These are phyloP conservation scores for Heterobasidion occidentale DNA, from an alignment of 1,284 basidiomycete species.

Conservation along the genomic window DNA sequence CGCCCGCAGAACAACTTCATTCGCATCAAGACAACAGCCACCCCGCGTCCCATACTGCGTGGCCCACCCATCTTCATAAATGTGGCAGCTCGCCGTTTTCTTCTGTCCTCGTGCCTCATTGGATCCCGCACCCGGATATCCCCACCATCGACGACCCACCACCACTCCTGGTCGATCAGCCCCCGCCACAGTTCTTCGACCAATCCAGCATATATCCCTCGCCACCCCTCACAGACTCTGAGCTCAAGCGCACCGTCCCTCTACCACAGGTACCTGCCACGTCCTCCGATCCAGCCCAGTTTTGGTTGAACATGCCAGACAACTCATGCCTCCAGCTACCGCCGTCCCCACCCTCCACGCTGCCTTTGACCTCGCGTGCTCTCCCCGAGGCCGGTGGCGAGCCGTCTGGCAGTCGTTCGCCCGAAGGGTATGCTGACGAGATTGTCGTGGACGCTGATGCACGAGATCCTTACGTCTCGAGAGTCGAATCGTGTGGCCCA, in stretches of 20 bases:
- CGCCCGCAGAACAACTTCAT: background rate
- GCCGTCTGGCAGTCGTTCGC: background rate
- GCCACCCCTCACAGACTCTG: conserved; percentile 27
- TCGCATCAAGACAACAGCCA: conserved; percentile 4
- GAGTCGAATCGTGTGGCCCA: background rate
- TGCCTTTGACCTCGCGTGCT: conserved; percentile 25
- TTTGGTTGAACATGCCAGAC: conserved; percentile 21
- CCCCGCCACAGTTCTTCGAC: background rate
- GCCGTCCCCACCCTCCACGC: conserved; percentile 35
- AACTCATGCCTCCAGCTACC: conserved; percentile 19
- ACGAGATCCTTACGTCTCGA: background rate
- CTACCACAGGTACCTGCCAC: conserved; percentile 17
- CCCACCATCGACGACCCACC: background rate
- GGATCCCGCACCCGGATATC: background rate
- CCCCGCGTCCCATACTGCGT: background rate
- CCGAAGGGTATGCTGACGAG: background rate
- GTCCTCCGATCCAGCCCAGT: conserved; percentile 8
- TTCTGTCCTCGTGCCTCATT: background rate
- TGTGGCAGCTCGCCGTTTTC: background rate
- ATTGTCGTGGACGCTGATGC: background rate
- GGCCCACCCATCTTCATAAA: background rate
- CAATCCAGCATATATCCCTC: conserved; percentile 19
- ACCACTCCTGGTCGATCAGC: background rate
- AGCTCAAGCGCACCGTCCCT: conserved; percentile 27
- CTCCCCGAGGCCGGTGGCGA: conserved; percentile 25